Conservation (phyloP, 306 rosid species). For the Cucurbita ficifolia region DNA sequence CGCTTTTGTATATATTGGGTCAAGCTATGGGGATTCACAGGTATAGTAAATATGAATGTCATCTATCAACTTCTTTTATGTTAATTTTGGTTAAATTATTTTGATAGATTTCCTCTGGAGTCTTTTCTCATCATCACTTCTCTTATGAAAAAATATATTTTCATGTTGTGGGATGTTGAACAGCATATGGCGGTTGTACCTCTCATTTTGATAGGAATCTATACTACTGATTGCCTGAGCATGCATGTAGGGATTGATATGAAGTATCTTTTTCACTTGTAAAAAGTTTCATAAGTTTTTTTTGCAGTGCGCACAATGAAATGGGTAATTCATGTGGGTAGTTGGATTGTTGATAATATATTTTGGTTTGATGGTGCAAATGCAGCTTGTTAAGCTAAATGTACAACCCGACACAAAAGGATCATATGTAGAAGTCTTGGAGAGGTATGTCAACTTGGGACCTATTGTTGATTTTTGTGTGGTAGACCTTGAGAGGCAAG, state of each 20-base stretch:
- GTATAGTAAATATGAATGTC: constrained; percentile 13
- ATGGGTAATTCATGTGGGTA: background rate
- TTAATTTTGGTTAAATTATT: background rate
- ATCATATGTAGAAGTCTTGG: constrained; percentile 81
- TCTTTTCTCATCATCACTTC: background rate
- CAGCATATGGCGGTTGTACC: background rate
- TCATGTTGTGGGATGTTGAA: background rate
- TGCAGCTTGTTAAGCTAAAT: constrained; percentile 84
- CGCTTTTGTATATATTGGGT: constrained; percentile 81
- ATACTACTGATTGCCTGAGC: background rate
- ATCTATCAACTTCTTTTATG: background rate
- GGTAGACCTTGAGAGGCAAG: constrained; percentile 98
- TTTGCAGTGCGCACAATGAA: background rate
- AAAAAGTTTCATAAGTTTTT: background rate
- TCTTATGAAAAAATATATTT: background rate
- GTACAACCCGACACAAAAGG: constrained; percentile 85
- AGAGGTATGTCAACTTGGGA: constrained; percentile 90
- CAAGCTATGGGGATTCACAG: constrained; percentile 98
- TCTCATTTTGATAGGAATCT: background rate
- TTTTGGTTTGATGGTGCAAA: constrained; percentile 15
- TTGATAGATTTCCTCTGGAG: background rate
- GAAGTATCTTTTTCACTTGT: background rate
- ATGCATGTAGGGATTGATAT: background rate
- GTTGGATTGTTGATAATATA: background rate
- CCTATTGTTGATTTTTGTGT: constrained; percentile 96